These are phyloP conservation scores for Lentinula boryana DNA, from an alignment of 768 basidiomycete species.

Conservation along the genomic window DNA sequence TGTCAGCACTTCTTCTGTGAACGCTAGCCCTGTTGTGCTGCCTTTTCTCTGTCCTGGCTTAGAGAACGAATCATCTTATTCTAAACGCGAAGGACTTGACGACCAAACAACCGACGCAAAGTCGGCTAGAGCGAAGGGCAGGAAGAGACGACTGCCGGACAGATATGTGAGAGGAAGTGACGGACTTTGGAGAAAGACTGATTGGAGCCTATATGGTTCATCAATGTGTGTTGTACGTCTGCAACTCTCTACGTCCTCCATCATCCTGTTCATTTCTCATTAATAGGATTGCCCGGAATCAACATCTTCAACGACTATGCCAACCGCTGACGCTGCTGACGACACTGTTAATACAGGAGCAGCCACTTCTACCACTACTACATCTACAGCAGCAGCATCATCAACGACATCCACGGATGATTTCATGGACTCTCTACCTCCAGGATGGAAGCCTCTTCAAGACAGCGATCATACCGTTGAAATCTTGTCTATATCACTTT, in stretches of 20 bases:
- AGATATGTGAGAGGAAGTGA: constrained; percentile 47
- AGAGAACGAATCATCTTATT: constrained; percentile 13
- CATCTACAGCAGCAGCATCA: constrained; percentile 1
- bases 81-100: background rate
- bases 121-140: background rate
- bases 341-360: constrained; percentile 3
- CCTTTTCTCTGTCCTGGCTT: constrained; percentile 56
- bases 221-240: constrained; percentile 50
- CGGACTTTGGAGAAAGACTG: constrained; percentile 50
- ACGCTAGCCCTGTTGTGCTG: constrained; percentile 50
- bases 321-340: background rate
- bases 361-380: background rate
- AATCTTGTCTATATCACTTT: constrained; percentile 54
- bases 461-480: constrained; percentile 32
- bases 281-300: background rate
- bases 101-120: background rate
- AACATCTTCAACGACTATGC: background rate
- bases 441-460: constrained; percentile 40
- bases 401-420: constrained; percentile 11
- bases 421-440: constrained; percentile 39
- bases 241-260: background rate
- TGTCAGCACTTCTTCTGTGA: constrained; percentile 35
- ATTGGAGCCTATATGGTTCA: constrained; percentile 68
- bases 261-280: background rate
- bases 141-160: constrained; percentile 37